Base-by-base conservation (phyloP, 2,329 filamentous ascomycete species). In the Thielaviopsis punctulata region DNA sequence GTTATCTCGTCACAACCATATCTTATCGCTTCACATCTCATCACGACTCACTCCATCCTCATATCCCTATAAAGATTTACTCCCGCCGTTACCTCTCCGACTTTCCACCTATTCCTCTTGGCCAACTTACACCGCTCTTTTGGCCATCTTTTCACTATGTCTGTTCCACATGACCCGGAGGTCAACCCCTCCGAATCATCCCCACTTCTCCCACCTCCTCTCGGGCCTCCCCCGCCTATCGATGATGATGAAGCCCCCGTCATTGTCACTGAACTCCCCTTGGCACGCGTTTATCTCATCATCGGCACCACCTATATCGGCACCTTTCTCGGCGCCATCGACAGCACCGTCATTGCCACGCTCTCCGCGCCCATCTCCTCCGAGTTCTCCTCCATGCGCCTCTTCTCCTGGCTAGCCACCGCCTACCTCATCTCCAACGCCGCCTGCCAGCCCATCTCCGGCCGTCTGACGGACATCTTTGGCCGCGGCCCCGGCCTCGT, bases 381-480 rank as follows among this genome's bases (percentile, higher is more conserved):
- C 62, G 82, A 83, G 44, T 94, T 95, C 66, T 73, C 81, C 54
- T 93, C 86, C 1, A 76, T 94, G 24, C 83, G 81, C 19, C 72
- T 92, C 3, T 73, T 94, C 45, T 89, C 86, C 1, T 95, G 88
- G 88, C 79, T 95, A 7, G 88, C 86, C 0, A 84, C 86, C 0
- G 82, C 86, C 19, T 95, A 94, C 63, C 75, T 94, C 24, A 88
- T 95, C 60, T 83, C 87, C 58, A 94, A 90, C 64, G 84, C 88
- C 1, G 86, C 86, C 0, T 86, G 80, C 60, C 88, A 94, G 64
- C 88, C 88, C 12, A 73, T 95, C 19, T 87, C 84, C 8, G 89
- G 89, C 5, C 79, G 87, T 4, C 65, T 95, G 55, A 95, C 88
- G 0, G 89, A 95, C 63, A 92, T 95, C 48, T 92, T 92, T 61